phyloP scores from a whole-genome alignment of 768 basidiomycete genomes.

The Suillus brevipes region DNA sequence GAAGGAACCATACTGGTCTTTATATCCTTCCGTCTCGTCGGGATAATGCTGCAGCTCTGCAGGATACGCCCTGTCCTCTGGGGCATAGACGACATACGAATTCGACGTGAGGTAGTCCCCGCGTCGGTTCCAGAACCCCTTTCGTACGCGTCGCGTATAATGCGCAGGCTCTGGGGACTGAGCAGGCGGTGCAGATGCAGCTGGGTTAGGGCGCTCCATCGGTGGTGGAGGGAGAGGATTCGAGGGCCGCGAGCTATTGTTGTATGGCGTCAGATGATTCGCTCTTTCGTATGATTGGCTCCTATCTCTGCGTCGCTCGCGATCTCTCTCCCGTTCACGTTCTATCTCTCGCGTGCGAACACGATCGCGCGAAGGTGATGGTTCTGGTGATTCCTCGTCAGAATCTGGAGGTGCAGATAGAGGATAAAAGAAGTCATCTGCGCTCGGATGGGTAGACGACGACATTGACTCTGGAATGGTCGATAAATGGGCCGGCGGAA shows the following conservation, averaged over 20 bases:
- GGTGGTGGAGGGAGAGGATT: slow-evolving; percentile 34
- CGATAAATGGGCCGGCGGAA: slow-evolving; percentile 19
- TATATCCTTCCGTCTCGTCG: slow-evolving; percentile 51
- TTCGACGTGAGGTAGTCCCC: slow-evolving; percentile 65
- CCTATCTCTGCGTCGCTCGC: background rate
- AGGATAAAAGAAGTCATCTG: slow-evolving; percentile 28
- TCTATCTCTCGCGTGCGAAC: background rate
- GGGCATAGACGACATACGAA: slow-evolving; percentile 67
- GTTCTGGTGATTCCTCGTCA: slow-evolving; percentile 14
- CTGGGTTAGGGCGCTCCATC: slow-evolving; percentile 23
- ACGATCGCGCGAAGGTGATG: slow-evolving; percentile 26
- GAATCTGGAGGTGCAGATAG: slow-evolving; percentile 18
- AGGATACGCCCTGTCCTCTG: slow-evolving; percentile 55
- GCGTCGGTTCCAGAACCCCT: slow-evolving; percentile 73
- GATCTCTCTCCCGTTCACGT: slow-evolving; percentile 6
- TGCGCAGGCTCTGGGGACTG: slow-evolving; percentile 33
- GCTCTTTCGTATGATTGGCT: background rate
- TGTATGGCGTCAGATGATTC: background rate
- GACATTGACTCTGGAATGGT: slow-evolving; percentile 29
- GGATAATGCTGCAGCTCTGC: slow-evolving; percentile 63
- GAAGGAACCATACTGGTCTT: slow-evolving; percentile 50
- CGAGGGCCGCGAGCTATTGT: background rate
- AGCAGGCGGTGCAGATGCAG: slow-evolving; percentile 26
- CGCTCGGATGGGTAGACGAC: slow-evolving; percentile 22
- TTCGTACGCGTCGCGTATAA: slow-evolving; percentile 41